Percentiles rank a stretch among this genome's conserved stretches.
Evolutionary conservation across 495 filamentous ascomycete genomes (phyloP).

Genomic region (Lichina pygmaea): DNA sequence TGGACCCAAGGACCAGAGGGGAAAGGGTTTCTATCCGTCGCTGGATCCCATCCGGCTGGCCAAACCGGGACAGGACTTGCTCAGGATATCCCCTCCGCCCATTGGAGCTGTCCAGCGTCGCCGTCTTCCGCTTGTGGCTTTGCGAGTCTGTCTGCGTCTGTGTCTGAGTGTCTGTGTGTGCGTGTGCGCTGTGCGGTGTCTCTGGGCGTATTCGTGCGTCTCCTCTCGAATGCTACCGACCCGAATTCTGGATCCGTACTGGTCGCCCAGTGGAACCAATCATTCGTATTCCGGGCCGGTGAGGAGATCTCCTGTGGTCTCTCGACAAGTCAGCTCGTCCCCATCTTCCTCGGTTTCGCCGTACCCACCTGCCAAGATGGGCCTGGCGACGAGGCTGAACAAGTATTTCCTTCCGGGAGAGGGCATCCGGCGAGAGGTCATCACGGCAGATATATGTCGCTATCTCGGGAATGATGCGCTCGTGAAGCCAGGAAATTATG

Average conservation of each 20-base stretch:
- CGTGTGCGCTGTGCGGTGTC: too few relatives aligned
- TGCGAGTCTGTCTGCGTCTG: too few relatives aligned
- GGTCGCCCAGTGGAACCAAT: not conserved
- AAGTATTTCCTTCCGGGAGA: constrained; percentile 74
- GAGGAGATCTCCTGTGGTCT: not conserved
- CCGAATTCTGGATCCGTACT: not conserved
- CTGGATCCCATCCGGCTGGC: too few relatives aligned
- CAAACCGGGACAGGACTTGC: too few relatives aligned
- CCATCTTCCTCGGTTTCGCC: not conserved
- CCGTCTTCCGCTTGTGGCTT: too few relatives aligned
- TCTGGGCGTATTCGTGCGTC: too few relatives aligned
- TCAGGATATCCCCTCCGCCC: too few relatives aligned
- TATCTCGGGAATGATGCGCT: constrained; percentile 82
- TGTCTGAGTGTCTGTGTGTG: too few relatives aligned
- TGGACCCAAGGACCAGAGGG: too few relatives aligned
- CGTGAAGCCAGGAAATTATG: constrained; percentile 58
- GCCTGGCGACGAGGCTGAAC: constrained; percentile 14
- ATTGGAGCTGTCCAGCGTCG: too few relatives aligned
- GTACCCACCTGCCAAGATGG: constrained; percentile 1
- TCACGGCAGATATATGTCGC: constrained; percentile 82
- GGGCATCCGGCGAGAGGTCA: constrained; percentile 79
- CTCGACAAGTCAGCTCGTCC: not conserved
- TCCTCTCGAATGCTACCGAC: not conserved
- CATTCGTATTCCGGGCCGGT: not conserved
- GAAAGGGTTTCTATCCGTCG: too few relatives aligned